Percentiles rank a stretch among this genome's conserved stretches.
Evolutionary conservation across 257 asterid genomes (phyloP).

Genomic region (Salvia splendens): DNA sequence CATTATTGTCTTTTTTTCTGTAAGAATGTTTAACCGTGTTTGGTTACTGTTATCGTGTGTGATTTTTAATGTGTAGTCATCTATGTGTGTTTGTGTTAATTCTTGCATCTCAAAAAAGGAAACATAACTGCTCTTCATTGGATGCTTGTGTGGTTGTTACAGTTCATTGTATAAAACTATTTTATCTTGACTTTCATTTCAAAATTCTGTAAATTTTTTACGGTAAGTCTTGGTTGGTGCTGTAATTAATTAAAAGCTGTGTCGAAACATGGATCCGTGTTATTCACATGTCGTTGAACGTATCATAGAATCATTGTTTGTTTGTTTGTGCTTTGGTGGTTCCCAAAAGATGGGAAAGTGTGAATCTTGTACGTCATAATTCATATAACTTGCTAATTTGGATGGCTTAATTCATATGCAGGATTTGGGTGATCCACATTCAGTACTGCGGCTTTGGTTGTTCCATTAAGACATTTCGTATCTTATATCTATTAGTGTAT

Average conservation of each 20-base stretch:
- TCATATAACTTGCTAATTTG: constrained; percentile 27
- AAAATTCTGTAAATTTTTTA: not conserved
- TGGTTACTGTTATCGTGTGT: constrained; percentile 16
- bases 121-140: not conserved
- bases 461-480: constrained; percentile 10
- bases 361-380: not conserved
- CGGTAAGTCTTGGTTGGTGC: not conserved
- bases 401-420: constrained; percentile 38
- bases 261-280: not conserved
- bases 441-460: constrained; percentile 22
- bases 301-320: not conserved
- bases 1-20: constrained; percentile 8
- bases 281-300: not conserved
- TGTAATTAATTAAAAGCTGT: not conserved
- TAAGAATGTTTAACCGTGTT: not conserved
- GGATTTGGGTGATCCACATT: constrained; percentile 69
- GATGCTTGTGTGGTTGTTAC: constrained; percentile 21
- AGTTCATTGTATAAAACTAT: constrained; percentile 1
- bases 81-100: not conserved
- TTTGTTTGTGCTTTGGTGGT: constrained; percentile 2
- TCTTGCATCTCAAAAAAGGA: not conserved
- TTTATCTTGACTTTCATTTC: constrained; percentile 2
- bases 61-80: not conserved
- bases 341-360: not conserved
- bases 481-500: constrained; percentile 27